These are phyloP conservation scores for Skeletonema marinoi DNA, from an alignment of 108 stramenopile species.

Conservation along the genomic window DNA sequence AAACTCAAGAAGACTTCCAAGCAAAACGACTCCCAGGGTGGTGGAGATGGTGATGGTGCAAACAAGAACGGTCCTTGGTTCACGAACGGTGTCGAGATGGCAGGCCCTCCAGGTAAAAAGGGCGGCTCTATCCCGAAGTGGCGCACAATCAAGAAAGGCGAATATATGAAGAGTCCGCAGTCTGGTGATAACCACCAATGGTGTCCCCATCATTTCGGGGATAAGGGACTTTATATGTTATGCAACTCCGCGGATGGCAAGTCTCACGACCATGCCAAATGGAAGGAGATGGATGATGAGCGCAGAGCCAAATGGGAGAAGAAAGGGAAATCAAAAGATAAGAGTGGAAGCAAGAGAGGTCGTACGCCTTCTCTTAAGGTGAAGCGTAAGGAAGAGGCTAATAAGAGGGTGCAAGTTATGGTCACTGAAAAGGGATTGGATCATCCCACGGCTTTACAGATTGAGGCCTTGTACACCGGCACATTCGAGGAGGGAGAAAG, in stretches of 20 bases:
- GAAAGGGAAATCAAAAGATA: too few species aligned
- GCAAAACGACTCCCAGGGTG: neutral
- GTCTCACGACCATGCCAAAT: neutral
- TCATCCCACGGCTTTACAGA: too few species aligned
- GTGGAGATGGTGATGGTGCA: neutral
- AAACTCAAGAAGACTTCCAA: neutral
- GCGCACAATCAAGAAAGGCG: neutral
- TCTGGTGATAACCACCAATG: neutral
- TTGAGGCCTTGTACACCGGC: too few species aligned
- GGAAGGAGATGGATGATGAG: neutral
- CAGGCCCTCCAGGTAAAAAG: neutral
- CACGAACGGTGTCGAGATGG: neutral
- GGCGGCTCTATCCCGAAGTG: neutral
- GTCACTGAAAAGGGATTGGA: too few species aligned
- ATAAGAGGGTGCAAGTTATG: too few species aligned
- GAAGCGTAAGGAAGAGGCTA: too few species aligned
- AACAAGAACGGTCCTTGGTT: too few species aligned
- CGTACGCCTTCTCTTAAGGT: too few species aligned
- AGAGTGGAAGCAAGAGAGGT: too few species aligned
- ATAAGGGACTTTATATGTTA: neutral
- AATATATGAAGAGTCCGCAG: neutral
- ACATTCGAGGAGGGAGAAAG: too few species aligned
- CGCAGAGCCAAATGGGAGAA: too few species aligned
- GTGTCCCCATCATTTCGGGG: neutral
- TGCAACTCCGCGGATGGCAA: neutral